A percentile compares a stretch with the other conserved stretches of the same genome.
Evolutionary conservation across 306 rosid species (phyloP).

Genomic region (Sphenostylis stenocarpa): DNA sequence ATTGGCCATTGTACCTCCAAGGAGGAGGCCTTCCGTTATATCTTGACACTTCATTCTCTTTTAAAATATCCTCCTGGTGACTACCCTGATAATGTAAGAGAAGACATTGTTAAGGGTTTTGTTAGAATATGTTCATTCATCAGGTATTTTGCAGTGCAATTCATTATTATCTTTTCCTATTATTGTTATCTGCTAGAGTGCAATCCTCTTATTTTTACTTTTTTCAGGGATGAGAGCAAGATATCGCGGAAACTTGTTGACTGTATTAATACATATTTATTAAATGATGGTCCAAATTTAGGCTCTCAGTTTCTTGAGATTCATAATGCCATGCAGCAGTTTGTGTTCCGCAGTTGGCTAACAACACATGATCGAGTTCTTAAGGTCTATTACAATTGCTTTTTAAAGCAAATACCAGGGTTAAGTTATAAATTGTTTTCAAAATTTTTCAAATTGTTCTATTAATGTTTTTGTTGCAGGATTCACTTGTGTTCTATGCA

Average conservation of each 20-base stretch:
- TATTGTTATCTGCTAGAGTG: constrained; percentile 25
- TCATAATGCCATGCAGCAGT: constrained; percentile 71
- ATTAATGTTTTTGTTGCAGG: constrained; percentile 52
- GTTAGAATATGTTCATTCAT: constrained; percentile 58
- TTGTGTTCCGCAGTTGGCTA: constrained; percentile 82
- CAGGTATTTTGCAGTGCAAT: constrained; percentile 54
- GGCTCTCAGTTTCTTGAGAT: constrained; percentile 62
- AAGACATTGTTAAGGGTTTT: constrained; percentile 60
- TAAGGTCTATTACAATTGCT: constrained; percentile 53
- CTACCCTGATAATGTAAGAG: constrained; percentile 65
- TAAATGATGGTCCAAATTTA: constrained; percentile 92
- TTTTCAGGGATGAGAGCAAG: constrained; percentile 84
- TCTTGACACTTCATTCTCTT: constrained; percentile 78
- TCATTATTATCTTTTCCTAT: neutral
- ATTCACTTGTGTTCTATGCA: constrained; percentile 72
- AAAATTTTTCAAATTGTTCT: neutral
- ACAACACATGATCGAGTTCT: constrained; percentile 87
- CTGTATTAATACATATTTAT: constrained; percentile 77
- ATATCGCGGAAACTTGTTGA: constrained; percentile 84
- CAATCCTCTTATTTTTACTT: constrained; percentile 28
- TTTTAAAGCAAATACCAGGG: constrained; percentile 20
- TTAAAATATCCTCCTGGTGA: constrained; percentile 90
- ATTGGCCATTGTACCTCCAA: constrained; percentile 55
- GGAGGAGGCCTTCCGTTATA: constrained; percentile 86
- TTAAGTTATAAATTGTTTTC: constrained; percentile 1